A percentile compares a stretch with the other conserved stretches of the same genome.
phyloP scores from a whole-genome alignment of 495 filamentous ascomycete species.

The Podospora sp. region DNA sequence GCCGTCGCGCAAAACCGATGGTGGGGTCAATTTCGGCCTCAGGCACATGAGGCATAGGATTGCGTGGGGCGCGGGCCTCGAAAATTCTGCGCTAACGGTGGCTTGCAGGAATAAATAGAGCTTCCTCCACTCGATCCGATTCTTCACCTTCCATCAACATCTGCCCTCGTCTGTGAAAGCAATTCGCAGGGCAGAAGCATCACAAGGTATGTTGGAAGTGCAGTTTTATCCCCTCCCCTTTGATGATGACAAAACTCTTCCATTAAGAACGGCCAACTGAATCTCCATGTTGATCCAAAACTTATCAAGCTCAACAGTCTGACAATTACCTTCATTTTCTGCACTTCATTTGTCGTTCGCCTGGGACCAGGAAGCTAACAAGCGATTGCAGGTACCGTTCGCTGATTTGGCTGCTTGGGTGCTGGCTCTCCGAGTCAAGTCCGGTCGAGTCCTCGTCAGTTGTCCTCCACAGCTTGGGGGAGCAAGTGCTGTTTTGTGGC shows the following conservation, averaged over 20 bases:
- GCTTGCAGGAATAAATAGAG: slow-evolving; percentile 14
- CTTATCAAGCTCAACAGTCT: slow-evolving; percentile 66
- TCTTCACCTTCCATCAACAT: slow-evolving; percentile 11
- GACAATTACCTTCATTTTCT: slow-evolving; percentile 33
- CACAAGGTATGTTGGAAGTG: slow-evolving; percentile 9
- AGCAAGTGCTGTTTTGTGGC: not conserved
- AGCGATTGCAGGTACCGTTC: not conserved
- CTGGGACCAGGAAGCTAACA: slow-evolving; percentile 26
- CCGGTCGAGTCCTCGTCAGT: not conserved
- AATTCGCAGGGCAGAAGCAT: not conserved
- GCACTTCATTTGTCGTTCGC: slow-evolving; percentile 2
- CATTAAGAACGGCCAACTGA: slow-evolving; percentile 64
- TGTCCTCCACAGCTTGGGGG: not conserved
- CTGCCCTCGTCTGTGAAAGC: not conserved
- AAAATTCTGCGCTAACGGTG: slow-evolving; percentile 2
- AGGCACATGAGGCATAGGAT: slow-evolving; percentile 15
- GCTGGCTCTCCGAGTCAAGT: not conserved
- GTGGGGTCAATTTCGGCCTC: slow-evolving; percentile 31
- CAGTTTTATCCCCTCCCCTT: not conserved
- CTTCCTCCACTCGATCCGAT: not conserved
- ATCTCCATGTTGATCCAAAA: slow-evolving; percentile 56
- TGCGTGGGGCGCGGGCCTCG: slow-evolving; percentile 16
- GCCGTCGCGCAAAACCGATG: slow-evolving; percentile 17
- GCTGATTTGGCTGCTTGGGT: not conserved
- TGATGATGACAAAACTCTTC: slow-evolving; percentile 53